phyloP scores from a whole-genome alignment of 1,139 yeast genomes.

The Suzukiozyma palmioleophila region DNA sequence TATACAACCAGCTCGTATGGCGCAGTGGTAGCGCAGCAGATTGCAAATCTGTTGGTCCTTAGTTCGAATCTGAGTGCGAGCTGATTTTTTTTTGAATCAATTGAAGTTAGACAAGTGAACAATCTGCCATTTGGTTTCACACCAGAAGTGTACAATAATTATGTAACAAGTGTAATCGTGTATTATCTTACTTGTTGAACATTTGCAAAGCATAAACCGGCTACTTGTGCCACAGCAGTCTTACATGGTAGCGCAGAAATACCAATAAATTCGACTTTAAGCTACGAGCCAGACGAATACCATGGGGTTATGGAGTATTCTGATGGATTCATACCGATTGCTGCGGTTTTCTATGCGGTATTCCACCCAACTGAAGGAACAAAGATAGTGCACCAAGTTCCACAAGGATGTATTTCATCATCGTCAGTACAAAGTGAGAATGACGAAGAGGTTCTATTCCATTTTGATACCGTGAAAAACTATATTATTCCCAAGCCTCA shows the following conservation, averaged over 20 bases:
- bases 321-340: slow-evolving; percentile 77
- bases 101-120: too few species aligned
- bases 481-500: slow-evolving; percentile 93
- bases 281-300: too few species aligned
- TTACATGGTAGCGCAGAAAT: background rate
- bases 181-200: too few species aligned
- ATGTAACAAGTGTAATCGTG: too few species aligned
- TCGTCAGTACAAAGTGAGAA: slow-evolving; percentile 1
- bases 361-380: slow-evolving; percentile 97
- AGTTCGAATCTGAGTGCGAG: slow-evolving; percentile 83
- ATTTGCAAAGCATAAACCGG: too few species aligned
- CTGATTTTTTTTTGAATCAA: slow-evolving; percentile 24
- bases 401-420: slow-evolving; percentile 50
- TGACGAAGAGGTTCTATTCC: slow-evolving; percentile 41
- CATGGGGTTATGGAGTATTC: slow-evolving; percentile 25
- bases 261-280: too few species aligned
- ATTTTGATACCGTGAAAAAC: slow-evolving; percentile 83
- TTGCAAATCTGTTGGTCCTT: slow-evolving; percentile 89
- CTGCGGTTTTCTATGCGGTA: slow-evolving; percentile 82
- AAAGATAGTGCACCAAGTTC: slow-evolving; percentile 89
- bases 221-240: too few species aligned
- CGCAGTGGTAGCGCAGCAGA: slow-evolving; percentile 94
- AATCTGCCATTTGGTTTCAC: too few species aligned
- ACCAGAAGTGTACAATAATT: too few species aligned
- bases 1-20: slow-evolving; percentile 52